Percentiles rank a stretch among this genome's conserved stretches.
phyloP scores from a whole-genome alignment of 192 early-diverging fungal species.

The Coemansia sp. region DNA sequence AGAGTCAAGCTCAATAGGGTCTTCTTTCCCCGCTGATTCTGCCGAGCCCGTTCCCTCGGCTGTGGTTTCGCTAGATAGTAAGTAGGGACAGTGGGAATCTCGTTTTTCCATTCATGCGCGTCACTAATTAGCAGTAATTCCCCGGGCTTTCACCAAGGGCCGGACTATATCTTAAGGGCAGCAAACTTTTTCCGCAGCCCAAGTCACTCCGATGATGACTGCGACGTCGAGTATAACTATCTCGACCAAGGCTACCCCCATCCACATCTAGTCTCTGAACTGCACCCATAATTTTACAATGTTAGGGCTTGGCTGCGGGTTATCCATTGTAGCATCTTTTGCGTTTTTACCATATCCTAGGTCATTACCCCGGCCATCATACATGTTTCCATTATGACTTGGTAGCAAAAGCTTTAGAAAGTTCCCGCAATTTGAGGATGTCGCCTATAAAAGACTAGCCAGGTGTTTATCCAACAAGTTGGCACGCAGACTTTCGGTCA shows the following conservation, averaged over 20 bases:
- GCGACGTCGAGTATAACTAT: no score
- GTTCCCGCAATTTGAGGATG: not conserved
- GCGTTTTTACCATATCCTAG: constrained; percentile 1
- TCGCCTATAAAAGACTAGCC: no score
- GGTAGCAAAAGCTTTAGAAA: not conserved
- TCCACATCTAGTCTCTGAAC: constrained; percentile 2
- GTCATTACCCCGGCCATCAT: constrained; percentile 1
- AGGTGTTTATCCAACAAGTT: no score
- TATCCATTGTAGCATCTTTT: not conserved
- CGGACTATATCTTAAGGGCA: constrained; percentile 1
- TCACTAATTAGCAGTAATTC: constrained; percentile 60
- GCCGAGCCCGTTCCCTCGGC: constrained; percentile 71
- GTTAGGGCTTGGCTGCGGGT: not conserved
- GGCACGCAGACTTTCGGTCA: no score
- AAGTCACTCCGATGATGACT: no score
- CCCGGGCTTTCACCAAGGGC: not conserved
- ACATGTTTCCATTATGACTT: not conserved
- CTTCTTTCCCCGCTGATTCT: constrained; percentile 69
- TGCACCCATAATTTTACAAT: not conserved
- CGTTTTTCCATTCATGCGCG: constrained; percentile 72
- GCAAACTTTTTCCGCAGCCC: no score
- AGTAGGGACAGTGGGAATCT: constrained; percentile 67
- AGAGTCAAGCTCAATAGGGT: constrained; percentile 68
- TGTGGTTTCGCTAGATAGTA: constrained; percentile 74
- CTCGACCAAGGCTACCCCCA: no score